Conservation (phyloP, 768 basidiomycete genomes). For the Tubosaeta sp. region DNA sequence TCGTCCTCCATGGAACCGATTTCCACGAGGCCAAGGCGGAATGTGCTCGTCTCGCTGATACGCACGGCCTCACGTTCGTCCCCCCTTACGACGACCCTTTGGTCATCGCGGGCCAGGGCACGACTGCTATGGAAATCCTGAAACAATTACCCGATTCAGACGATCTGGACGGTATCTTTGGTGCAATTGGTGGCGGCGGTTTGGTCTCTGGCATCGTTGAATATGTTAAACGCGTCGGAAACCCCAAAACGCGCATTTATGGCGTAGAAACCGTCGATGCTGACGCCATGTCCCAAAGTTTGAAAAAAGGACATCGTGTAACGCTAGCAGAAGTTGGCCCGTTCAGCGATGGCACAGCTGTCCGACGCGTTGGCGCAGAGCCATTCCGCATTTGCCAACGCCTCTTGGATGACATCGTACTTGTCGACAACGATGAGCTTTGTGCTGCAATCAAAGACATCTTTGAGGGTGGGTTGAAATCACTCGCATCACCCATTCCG, state of each 20-base stretch:
- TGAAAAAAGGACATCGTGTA: conserved; percentile 77
- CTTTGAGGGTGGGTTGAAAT: conserved; percentile 71
- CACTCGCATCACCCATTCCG: neutral
- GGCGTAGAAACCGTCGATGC: conserved; percentile 96
- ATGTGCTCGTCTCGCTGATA: conserved; percentile 77
- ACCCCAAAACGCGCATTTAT: conserved; percentile 71
- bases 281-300: conserved; percentile 86
- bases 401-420: conserved; percentile 75
- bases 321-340: conserved; percentile 88
- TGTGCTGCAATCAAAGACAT: conserved; percentile 99
- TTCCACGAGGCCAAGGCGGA: conserved; percentile 97
- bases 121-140: conserved; percentile 89
- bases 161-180: conserved; percentile 79
- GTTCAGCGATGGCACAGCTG: conserved; percentile 97
- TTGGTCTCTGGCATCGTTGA: conserved; percentile 85
- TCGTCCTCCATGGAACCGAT: conserved; percentile 85
- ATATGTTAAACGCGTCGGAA: conserved; percentile 91
- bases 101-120: conserved; percentile 96
- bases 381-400: conserved; percentile 89
- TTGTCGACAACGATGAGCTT: conserved; percentile 91
- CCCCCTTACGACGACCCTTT: conserved; percentile 98
- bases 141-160: conserved; percentile 81
- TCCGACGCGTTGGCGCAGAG: conserved; percentile 92
- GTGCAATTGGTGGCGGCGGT: conserved; percentile 92
- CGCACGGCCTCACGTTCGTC: conserved; percentile 81